A percentile compares a stretch with the other conserved stretches of the same genome.
Conservation (phyloP, 1,284 basidiomycete species). For the Veloporphyrellus conicus region DNA sequence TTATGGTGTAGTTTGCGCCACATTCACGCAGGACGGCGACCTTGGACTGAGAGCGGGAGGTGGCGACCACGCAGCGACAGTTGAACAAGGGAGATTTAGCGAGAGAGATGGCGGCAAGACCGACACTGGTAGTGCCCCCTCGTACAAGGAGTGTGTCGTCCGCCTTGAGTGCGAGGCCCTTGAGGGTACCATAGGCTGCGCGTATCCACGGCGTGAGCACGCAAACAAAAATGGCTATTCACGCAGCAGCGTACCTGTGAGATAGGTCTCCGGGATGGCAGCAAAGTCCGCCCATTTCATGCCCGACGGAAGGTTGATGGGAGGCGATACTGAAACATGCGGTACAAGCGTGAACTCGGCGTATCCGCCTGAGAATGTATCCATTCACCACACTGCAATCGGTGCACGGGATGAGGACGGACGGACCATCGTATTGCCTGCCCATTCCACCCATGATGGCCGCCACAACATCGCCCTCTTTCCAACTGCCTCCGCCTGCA, state of each 20-base stretch:
- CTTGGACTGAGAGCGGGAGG: slow-evolving; percentile 20
- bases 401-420: neutral
- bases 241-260: slow-evolving; percentile 15
- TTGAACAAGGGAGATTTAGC: slow-evolving; percentile 25
- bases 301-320: slow-evolving; percentile 17
- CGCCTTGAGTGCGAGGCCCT: slow-evolving; percentile 13
- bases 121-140: slow-evolving; percentile 24
- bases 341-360: slow-evolving; percentile 28
- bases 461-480: slow-evolving; percentile 23
- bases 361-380: slow-evolving; percentile 22
- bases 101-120: slow-evolving; percentile 21
- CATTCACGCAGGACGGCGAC: slow-evolving; percentile 8
- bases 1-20: slow-evolving; percentile 20
- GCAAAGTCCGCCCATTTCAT: slow-evolving; percentile 25
- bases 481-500: slow-evolving; percentile 22
- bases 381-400: neutral
- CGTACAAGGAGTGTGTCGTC: slow-evolving; percentile 22
- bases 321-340: slow-evolving; percentile 25
- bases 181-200: slow-evolving; percentile 1
- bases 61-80: slow-evolving; percentile 16
- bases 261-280: slow-evolving; percentile 26
- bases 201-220: neutral
- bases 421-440: slow-evolving; percentile 22
- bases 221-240: neutral
- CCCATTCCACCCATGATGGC: slow-evolving; percentile 31